A percentile compares a stretch with the other conserved stretches of the same genome.
These are phyloP conservation scores for Phytophthora cactorum DNA, from an alignment of 352 stramenopile genomes.

Conservation along the genomic window DNA sequence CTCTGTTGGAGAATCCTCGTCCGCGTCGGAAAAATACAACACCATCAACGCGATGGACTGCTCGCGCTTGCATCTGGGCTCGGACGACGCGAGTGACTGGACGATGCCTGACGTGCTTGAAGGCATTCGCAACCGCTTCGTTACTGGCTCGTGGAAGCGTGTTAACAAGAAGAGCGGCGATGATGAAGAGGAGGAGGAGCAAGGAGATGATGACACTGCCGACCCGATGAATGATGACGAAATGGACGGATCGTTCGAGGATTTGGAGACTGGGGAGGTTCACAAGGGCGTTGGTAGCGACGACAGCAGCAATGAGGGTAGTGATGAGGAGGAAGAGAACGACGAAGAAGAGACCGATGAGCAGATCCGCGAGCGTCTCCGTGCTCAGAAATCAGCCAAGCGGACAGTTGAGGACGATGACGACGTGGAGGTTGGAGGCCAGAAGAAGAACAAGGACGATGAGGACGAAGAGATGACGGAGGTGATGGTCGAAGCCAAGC, in stretches of 20 bases:
- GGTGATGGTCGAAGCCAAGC: constrained; percentile 86
- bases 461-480: constrained; percentile 90
- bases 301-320: constrained; percentile 35
- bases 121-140: constrained; percentile 93
- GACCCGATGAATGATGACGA: constrained; percentile 86
- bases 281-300: constrained; percentile 44
- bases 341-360: constrained; percentile 76
- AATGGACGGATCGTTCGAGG: constrained; percentile 97
- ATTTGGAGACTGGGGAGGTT: constrained; percentile 95
- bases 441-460: constrained; percentile 55
- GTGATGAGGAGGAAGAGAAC: constrained; percentile 29
- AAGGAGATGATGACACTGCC: constrained; percentile 21
- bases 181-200: constrained; percentile 52
- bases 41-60: constrained; percentile 80
- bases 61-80: constrained; percentile 77
- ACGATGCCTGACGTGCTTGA: constrained; percentile 75
- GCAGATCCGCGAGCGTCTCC: constrained; percentile 84
- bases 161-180: constrained; percentile 48
- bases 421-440: constrained; percentile 40
- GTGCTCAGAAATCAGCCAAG: constrained; percentile 92
- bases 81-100: constrained; percentile 81
- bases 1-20: constrained; percentile 32
- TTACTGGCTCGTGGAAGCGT: constrained; percentile 96
- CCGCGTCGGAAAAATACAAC: constrained; percentile 59
- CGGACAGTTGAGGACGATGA: constrained; percentile 81